These are phyloP conservation scores for Blepharisma undulans DNA, from an alignment of 169 alveolate genomes.

Conservation along the genomic window DNA sequence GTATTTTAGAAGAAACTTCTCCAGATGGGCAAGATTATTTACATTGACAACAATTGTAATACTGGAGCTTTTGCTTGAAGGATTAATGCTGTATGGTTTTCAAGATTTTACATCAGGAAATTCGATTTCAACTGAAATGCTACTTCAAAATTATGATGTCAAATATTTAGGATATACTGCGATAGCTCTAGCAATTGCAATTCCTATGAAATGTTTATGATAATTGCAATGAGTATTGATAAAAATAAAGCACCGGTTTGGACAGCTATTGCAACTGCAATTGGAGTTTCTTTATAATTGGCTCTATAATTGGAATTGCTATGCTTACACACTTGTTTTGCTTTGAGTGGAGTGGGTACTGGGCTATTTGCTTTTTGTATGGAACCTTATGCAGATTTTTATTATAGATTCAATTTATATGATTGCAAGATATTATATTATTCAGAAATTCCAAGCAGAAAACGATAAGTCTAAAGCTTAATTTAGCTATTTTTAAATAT, in stretches of 20 bases:
- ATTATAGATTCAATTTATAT: not conserved
- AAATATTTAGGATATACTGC: not conserved
- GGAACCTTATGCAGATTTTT: not conserved
- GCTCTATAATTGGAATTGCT: not conserved
- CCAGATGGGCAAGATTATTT: not conserved
- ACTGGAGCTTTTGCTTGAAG: not conserved
- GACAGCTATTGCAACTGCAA: not conserved
- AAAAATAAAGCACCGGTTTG: not conserved
- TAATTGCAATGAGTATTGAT: not conserved
- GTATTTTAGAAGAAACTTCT: not conserved
- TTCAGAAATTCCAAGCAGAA: too few relatives aligned
- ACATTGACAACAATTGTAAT: not conserved
- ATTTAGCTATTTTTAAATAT: too few relatives aligned
- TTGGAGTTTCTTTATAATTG: not conserved
- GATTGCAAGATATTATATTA: not conserved
- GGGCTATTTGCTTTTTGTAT: not conserved
- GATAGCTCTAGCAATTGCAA: not conserved
- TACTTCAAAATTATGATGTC: not conserved
- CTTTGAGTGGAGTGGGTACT: not conserved
- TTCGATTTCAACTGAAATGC: not conserved
- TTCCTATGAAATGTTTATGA: not conserved
- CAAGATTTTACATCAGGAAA: not conserved
- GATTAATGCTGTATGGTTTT: not conserved
- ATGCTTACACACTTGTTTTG: not conserved
- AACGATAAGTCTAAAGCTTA: too few relatives aligned